Conservation (phyloP, 139 green algal species). For the Pleodorina starrii region DNA sequence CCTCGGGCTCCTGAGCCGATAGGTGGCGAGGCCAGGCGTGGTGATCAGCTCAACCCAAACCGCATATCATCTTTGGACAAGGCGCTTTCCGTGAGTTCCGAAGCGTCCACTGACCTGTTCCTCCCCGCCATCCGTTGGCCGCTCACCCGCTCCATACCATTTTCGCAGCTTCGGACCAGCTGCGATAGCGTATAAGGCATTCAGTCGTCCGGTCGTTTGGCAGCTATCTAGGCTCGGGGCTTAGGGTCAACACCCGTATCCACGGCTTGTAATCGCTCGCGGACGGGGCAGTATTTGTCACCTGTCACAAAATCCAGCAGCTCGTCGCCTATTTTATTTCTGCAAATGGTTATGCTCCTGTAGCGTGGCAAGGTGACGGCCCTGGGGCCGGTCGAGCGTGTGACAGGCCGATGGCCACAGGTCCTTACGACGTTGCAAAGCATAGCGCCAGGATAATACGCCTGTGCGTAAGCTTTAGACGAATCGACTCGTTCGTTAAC, state of each 20-base stretch:
- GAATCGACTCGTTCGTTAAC: no score
- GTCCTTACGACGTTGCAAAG: not conserved
- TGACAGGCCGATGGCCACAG: not conserved
- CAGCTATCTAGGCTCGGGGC: no score
- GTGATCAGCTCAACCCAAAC: no score
- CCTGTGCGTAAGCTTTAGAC: no score
- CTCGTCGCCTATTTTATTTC: slow-evolving; percentile 47
- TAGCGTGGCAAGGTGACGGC: not conserved
- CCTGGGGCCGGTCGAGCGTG: not conserved
- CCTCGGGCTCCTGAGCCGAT: slow-evolving; percentile 50
- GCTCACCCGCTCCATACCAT: slow-evolving; percentile 56
- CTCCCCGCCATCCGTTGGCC: slow-evolving; percentile 17
- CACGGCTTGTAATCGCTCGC: no score
- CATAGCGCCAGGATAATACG: not conserved
- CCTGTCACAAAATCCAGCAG: slow-evolving; percentile 54
- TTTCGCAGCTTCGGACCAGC: slow-evolving; percentile 35
- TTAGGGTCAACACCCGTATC: no score
- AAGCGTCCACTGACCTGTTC: slow-evolving; percentile 24
- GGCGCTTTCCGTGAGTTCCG: no score
- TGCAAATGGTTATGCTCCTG: not conserved
- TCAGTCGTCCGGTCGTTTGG: no score
- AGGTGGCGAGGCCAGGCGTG: no score
- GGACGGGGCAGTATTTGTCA: no score
- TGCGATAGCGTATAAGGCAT: no score
- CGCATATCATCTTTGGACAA: no score